Base-by-base conservation (phyloP, 2,329 filamentous ascomycete species). In the Chaetomium sp. region DNA sequence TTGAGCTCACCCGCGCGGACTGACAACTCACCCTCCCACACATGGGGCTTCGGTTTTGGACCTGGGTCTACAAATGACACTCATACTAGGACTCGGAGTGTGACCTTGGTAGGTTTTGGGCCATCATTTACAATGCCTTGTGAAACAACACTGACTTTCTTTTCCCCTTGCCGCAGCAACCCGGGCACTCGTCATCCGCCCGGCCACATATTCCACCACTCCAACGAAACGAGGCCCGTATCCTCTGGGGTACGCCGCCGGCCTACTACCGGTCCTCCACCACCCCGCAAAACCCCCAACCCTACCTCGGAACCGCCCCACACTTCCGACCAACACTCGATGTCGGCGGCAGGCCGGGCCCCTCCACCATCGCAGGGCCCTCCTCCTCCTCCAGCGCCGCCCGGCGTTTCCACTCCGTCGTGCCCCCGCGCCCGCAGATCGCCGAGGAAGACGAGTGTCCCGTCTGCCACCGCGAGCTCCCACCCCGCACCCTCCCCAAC, bases 381-480 rank as follows among this genome's bases (percentile, higher is more conserved):
- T 64, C 74, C 21, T 67, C 70, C 2, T 63, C 67, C 23, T 38
- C 62, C 31, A 50, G 42, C 50, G 51, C 62, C 31, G 65, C 65
- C 29, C 70, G 67, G 38, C 70, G 65, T 33, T 68, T 70, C 47
- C 79, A 77, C 27, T 78, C 75, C 31, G 72, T 77, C 45, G 79
- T 78, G 0, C 75, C 74, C 29, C 79, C 78, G 4, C 80, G 80
- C 12, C 81, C 79, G 1, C 85, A 83, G 63, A 81, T 85, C 71
- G 80, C 82, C 6, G 91, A 93, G 74, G 90, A 93, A 72, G 90
- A 93, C 73, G 89, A 92, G 71, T 94, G 91, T 67, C 90, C 90
- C 0, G 84, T 93, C 53, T 94, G 91, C 71, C 90, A 91, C 72
- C 78, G 81, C 45, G 89, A 92, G 75, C 81, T 93, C 3, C 90